Evolutionary conservation across 2,329 filamentous ascomycete genomes (phyloP), one percentile per base, ranked within the genome.

Genomic region (Alternaria conjuncta): DNA sequence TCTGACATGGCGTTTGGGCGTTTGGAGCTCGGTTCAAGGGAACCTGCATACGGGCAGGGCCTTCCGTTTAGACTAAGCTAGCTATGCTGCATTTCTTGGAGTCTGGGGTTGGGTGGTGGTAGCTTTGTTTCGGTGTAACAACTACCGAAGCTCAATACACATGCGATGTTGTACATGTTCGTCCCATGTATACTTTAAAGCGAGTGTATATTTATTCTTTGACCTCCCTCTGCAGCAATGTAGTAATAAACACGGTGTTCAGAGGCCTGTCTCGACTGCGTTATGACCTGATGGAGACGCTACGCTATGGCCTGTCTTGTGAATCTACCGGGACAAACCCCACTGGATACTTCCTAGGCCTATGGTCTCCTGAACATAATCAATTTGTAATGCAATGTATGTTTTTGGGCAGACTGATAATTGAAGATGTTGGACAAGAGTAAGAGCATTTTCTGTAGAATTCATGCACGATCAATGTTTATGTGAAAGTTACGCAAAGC

Each of bases 11-110:
- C 55, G 58, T 58, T 41, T 59, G 55, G 28, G 49, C 55, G 49
- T 58, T 54, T 46, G 55, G 15, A 43, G 51, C 53, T 51, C 53
- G 51, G 51, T 36, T 25, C 36, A 15, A 60, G 23, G 23, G 25
- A 25, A 36, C 59, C 53, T 51, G 53, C 58, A 44, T 61, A 32
- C 45, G 58, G 45, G 44, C 45, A 51, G 21, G 53, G 53, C 61
- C 51, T 21, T 28, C 43, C 32, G 32, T 63, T 57, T 47, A 54
- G 57, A 62, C 61, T 61, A 61, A 53, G 32, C 50, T 63, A 68
- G 21, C 54, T 53, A 60, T 63, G 23, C 21, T 60, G 55, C 59
- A 60, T 63, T 51, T 55, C 28, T 23, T 55, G 53, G 60, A 56
- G 61, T 68, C 47, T 59, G 64, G 63, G 56, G 54, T 60, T 15